phyloP scores from a whole-genome alignment of 805 yeast genomes.

The Candida ascalaphidarum region DNA sequence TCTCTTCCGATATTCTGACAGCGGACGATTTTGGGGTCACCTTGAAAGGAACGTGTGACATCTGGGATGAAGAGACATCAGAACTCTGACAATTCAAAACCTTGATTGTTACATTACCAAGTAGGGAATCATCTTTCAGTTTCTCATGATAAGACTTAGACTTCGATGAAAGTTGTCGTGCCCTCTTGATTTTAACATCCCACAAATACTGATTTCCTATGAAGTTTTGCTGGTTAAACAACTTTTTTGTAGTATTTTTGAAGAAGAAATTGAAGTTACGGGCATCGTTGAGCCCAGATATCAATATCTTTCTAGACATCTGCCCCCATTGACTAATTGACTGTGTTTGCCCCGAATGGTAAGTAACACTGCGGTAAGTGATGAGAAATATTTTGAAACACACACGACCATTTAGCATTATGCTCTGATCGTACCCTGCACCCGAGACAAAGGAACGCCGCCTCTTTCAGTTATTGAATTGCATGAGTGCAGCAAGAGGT shows the following conservation, averaged over 20 bases:
- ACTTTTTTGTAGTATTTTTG: slow-evolving; percentile 23
- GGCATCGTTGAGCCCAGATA: slow-evolving; percentile 13
- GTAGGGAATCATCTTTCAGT: slow-evolving; percentile 5
- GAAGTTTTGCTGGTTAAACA: slow-evolving; percentile 23
- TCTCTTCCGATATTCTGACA: slow-evolving; percentile 1
- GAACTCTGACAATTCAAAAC: slow-evolving; percentile 38
- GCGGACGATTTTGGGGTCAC: slow-evolving; percentile 45
- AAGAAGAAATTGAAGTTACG: slow-evolving; percentile 27
- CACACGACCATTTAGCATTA: too few species aligned
- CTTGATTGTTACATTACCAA: slow-evolving; percentile 34
- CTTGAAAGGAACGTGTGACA: slow-evolving; percentile 50
- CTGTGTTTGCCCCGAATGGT: too few species aligned
- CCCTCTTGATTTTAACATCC: too few species aligned
- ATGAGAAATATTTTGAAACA: too few species aligned
- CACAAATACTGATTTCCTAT: slow-evolving; percentile 22
- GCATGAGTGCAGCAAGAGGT: too few species aligned
- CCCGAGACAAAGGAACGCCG: too few species aligned
- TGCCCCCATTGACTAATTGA: too few species aligned
- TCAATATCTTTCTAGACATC: slow-evolving; percentile 11
- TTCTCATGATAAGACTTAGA: too few species aligned
- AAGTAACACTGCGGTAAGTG: too few species aligned
- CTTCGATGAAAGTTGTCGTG: too few species aligned
- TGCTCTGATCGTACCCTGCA: too few species aligned
- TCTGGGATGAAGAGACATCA: slow-evolving; percentile 17
- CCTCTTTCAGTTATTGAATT: too few species aligned